phyloP scores from a whole-genome alignment of 257 asterid genomes.

The Nicotiana tomentosiformis region DNA sequence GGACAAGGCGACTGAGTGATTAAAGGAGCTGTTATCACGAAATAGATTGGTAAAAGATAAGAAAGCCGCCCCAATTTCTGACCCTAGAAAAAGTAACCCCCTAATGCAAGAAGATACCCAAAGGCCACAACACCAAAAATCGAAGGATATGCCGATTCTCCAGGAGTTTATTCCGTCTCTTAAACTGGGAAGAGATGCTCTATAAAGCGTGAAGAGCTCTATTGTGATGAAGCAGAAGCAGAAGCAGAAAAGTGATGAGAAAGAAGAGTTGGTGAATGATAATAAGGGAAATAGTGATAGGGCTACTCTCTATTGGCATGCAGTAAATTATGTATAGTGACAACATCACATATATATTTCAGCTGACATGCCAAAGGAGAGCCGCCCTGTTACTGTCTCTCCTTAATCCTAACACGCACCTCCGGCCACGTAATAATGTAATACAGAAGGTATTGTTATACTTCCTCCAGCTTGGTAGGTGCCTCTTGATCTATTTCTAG shows the following conservation, averaged over 20 bases:
- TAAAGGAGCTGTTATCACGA: neutral
- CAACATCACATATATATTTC: neutral
- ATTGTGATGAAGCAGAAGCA: neutral
- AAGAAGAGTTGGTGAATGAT: neutral
- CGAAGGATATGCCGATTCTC: conserved; percentile 23
- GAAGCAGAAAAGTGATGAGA: neutral
- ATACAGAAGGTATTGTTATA: neutral
- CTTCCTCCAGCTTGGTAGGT: neutral
- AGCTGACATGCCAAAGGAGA: conserved; percentile 55
- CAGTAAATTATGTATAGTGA: neutral
- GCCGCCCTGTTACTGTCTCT: conserved; percentile 50
- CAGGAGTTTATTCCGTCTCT: conserved; percentile 26
- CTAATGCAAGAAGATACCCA: neutral
- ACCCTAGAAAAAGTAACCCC: neutral
- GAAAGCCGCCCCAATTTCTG: conserved; percentile 8
- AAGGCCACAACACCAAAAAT: neutral
- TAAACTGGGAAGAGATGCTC: neutral
- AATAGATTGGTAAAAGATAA: conserved; percentile 3
- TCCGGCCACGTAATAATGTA: too few relatives aligned
- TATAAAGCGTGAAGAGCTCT: neutral
- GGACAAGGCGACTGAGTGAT: conserved; percentile 6
- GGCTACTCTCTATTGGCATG: conserved; percentile 49
- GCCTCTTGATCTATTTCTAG: too few relatives aligned
- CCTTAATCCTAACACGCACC: conserved; percentile 15
- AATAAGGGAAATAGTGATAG: conserved; percentile 37